Evolutionary conservation across 108 stramenopile genomes (phyloP), one percentile per base, ranked within the genome.

Genomic region (Cylindrotheca fusiformis): DNA sequence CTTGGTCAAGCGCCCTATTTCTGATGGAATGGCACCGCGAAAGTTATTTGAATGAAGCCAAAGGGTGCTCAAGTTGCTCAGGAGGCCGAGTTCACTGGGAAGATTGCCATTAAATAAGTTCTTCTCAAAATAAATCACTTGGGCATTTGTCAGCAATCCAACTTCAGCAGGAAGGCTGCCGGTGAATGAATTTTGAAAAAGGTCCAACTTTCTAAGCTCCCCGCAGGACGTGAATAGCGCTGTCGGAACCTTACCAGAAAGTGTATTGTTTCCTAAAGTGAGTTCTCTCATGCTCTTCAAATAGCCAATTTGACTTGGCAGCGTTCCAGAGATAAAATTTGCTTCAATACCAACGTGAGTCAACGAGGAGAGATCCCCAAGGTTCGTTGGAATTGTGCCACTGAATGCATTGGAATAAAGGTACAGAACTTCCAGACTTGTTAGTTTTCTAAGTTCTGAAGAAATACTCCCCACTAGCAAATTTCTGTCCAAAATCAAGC

Each of bases 91-190:
- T 25, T 79, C 63, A 5, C 63, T 31, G 1, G 73, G 78, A 25
- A 71, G 56, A 21, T 51, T 49, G 6, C 56, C 66, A 17, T 33
- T 17, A 25, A 67, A 58, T 20, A 5, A 27, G 27, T 67, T 67
- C 12, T 18, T 4, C 18, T 56, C 47, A 62, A 82, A 67, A 58
- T 54, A 70, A 20, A 84, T 17, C 36, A 50, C 60, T 48, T 74
- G 60, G 51, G 72, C 36, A 26, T 71, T 81, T 0, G 77, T 81
- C 79, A 74, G 67, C 25, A 58, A 68, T 41, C 84, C 84, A 55
- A 85, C 75, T 21, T 71, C 69, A 17, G 66, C 27, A 14, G 82
- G 85, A 27, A 86, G 76, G 10, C 66, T 55, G 18, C 85, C 81
- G 25, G 63, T 51, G 6, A 86, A 44, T 65, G 22, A 20, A 44